Evolutionary conservation across 352 stramenopile genomes (phyloP).

Genomic region (Pythium brassicae): DNA sequence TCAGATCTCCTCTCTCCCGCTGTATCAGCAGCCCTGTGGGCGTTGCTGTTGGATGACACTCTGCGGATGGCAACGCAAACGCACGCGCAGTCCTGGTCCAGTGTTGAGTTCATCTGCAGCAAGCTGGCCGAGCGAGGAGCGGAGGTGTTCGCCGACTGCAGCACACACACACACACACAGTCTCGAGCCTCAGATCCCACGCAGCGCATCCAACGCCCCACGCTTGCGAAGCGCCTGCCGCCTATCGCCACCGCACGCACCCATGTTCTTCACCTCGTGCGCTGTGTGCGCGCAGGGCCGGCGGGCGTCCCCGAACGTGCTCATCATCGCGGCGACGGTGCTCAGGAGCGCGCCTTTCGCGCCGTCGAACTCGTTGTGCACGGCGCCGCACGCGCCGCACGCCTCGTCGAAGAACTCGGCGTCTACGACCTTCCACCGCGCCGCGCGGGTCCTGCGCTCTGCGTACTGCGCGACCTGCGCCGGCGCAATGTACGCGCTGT

Average conservation of each 20-base stretch:
- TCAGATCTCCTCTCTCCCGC: too few species aligned
- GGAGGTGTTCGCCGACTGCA: constrained; percentile 56
- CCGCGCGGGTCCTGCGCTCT: constrained; percentile 35
- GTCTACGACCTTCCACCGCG: constrained; percentile 70
- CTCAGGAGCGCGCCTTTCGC: constrained; percentile 41
- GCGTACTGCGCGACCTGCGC: constrained; percentile 46
- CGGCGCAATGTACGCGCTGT: constrained; percentile 58
- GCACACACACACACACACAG: not conserved
- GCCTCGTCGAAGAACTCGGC: constrained; percentile 61
- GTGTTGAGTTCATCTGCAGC: constrained; percentile 37
- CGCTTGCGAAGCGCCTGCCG: constrained; percentile 3
- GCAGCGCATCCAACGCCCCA: not conserved
- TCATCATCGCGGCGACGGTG: constrained; percentile 81
- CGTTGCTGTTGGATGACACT: too few species aligned
- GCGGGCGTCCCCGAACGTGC: constrained; percentile 68
- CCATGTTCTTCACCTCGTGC: constrained; percentile 47
- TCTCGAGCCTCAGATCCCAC: not conserved
- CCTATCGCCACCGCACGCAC: constrained; percentile 20
- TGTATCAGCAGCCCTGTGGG: too few species aligned
- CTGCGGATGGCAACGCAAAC: too few species aligned
- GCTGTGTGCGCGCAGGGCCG: constrained; percentile 54
- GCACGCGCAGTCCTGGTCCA: constrained; percentile 44
- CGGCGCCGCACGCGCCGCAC: constrained; percentile 48
- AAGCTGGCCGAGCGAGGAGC: constrained; percentile 27
- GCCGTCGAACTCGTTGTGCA: constrained; percentile 39